Conservation (phyloP, 2,329 filamentous ascomycete species). For the Zymoseptoria passerinii region DNA sequence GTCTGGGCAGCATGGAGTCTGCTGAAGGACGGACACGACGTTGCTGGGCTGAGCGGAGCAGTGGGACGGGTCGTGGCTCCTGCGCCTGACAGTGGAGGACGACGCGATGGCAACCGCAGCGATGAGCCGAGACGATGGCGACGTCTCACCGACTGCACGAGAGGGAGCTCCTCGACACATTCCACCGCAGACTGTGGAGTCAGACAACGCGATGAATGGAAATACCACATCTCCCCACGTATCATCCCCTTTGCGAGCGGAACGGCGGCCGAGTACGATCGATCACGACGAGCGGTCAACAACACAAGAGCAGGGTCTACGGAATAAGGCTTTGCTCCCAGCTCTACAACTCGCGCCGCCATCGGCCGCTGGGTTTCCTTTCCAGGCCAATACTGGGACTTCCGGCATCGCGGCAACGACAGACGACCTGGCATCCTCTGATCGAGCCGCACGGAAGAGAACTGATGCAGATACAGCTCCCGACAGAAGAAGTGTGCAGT, state of each 20-base stretch:
- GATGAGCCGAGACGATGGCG: background rate
- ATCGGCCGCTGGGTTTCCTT: conserved; percentile 15
- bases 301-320: background rate
- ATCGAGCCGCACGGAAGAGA: background rate
- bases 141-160: background rate
- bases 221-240: background rate
- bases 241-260: conserved; percentile 5
- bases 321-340: background rate
- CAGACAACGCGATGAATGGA: background rate
- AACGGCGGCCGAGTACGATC: conserved; percentile 3
- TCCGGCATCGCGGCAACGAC: conserved; percentile 17
- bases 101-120: background rate
- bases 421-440: conserved; percentile 4
- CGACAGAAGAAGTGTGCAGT: conserved; percentile 24
- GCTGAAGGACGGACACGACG: background rate
- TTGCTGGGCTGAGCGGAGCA: background rate
- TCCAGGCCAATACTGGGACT: conserved; percentile 14
- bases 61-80: background rate
- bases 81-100: background rate
- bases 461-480: conserved; percentile 17
- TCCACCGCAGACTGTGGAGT: background rate
- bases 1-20: background rate
- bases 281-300: conserved; percentile 2
- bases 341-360: conserved; percentile 11
- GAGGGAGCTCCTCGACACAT: background rate